Evolutionary conservation across 2,329 filamentous ascomycete species (phyloP), one percentile per base, ranked within the genome.

Genomic region (Epicoccum nigrum): DNA sequence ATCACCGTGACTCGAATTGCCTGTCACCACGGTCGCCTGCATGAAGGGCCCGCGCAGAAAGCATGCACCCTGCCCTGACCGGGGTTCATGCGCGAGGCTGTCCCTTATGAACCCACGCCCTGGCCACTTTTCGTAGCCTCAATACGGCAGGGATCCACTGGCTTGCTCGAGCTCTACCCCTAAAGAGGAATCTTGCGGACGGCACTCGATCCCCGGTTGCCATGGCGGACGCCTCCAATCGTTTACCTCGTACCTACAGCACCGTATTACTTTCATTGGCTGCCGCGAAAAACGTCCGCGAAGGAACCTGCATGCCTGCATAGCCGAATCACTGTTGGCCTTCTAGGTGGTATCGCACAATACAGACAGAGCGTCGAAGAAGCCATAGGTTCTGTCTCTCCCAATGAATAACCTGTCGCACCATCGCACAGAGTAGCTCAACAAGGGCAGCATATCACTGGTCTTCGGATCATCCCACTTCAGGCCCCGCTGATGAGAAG

Each of bases 151-250:
- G 32, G 56, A 59, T 58, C 58, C 45, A 7, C 54, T 45, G 35
- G n/a, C 40, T 33, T 20, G 48, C 44, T 50, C 55, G 45, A 51
- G 33, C 41, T 32, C 37, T 49, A 55, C 34, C 28, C 48, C 13
- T 16, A 12, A 33, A 44, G 15, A 41, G 54, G 38, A 39, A 46
- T 41, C 31, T 53, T 34, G 61, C 51, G 56, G 33, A 20, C 61
- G 61, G 64, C 58, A 53, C 47, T 54, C 45, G 33, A 57, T 60
- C 61, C 63, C 63, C 63, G 62, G 55, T 48, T 59, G 53, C 59
- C 53, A 56, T 48, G 56, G 51, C 45, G 50, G 45, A 47, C 52
- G 54, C 56, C 47, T 51, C 58, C 55, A 62, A 47, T 47, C 49
- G 32, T 28, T 46, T 40, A 39, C 40, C 48, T 56, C 41, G 48